These are phyloP conservation scores for Creolimax fragrantissima DNA, from an alignment of 78 protist genomes.

Conservation along the genomic window DNA sequence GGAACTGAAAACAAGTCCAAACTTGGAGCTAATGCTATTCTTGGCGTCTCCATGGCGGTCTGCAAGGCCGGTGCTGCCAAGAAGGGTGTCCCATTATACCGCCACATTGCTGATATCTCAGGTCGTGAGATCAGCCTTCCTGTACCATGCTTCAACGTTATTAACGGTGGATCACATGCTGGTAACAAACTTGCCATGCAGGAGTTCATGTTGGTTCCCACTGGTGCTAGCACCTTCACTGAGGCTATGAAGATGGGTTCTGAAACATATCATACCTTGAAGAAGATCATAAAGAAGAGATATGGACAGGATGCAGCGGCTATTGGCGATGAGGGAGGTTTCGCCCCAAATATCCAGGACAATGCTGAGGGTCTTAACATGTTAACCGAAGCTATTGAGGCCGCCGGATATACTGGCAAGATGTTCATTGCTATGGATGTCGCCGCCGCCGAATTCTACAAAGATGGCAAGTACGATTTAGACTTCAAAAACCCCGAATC, in stretches of 20 bases:
- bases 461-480: conserved; percentile 85
- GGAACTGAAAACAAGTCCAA: conserved; percentile 87
- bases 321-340: conserved; percentile 99
- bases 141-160: conserved; percentile 95
- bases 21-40: conserved; percentile 99
- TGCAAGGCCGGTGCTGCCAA: conserved; percentile 91
- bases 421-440: conserved; percentile 78
- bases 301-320: conserved; percentile 55
- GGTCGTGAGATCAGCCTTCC: conserved; percentile 68
- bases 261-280: conserved; percentile 92
- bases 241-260: conserved; percentile 90
- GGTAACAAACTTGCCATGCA: conserved; percentile 89
- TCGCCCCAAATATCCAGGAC: conserved; percentile 87
- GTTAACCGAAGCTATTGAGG: conserved; percentile 82
- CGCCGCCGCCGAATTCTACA: conserved; percentile 96
- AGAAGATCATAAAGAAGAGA: conserved; percentile 60
- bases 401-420: conserved; percentile 90
- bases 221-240: conserved; percentile 77
- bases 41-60: conserved; percentile 92
- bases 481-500: conserved; percentile 77
- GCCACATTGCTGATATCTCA: conserved; percentile 70
- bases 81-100: conserved; percentile 84
- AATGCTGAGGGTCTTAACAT: conserved; percentile 87
- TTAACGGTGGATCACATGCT: conserved; percentile 99
- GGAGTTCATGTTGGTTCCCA: conserved; percentile 87